Evolutionary conservation across 2,329 filamentous ascomycete genomes (phyloP).

Genomic region (Fusarium palustre): DNA sequence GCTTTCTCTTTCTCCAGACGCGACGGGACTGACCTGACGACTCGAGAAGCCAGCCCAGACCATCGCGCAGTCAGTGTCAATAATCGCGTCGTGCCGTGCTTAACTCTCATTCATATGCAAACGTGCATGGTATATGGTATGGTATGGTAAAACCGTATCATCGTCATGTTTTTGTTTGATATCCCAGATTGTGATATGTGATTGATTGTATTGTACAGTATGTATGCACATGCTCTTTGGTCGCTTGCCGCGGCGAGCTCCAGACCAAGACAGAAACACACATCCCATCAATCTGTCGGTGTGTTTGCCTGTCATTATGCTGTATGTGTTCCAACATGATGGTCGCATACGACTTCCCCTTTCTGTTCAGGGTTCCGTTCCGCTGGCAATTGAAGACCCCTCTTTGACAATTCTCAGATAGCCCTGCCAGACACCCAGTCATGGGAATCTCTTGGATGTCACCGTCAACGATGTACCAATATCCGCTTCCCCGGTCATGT

Average conservation of each 20-base stretch:
- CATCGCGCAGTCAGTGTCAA: conserved; percentile 33
- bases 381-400: conserved; percentile 26
- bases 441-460: conserved; percentile 40
- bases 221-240: conserved; percentile 7
- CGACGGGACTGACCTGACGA: conserved; percentile 20
- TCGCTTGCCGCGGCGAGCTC: conserved; percentile 33
- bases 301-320: conserved; percentile 24
- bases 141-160: conserved; percentile 1
- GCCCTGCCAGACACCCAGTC: conserved; percentile 33
- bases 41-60: conserved; percentile 22
- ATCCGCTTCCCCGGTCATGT: conserved; percentile 31
- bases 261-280: conserved; percentile 32
- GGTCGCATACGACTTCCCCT: conserved; percentile 31
- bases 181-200: conserved; percentile 32
- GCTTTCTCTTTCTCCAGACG: conserved; percentile 42
- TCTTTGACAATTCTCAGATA: conserved; percentile 27
- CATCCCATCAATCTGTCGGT: conserved; percentile 25
- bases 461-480: conserved; percentile 28
- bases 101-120: conserved; percentile 11
- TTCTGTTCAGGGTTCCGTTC: conserved; percentile 30
- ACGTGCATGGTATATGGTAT: conserved; percentile 3
- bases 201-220: conserved; percentile 15
- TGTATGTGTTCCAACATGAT: conserved; percentile 27
- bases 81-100: conserved; percentile 38
- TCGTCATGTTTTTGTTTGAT: conserved; percentile 32